Evolutionary conservation across 2,329 filamentous ascomycete species (phyloP).

Genomic region (Ophiostoma ips): DNA sequence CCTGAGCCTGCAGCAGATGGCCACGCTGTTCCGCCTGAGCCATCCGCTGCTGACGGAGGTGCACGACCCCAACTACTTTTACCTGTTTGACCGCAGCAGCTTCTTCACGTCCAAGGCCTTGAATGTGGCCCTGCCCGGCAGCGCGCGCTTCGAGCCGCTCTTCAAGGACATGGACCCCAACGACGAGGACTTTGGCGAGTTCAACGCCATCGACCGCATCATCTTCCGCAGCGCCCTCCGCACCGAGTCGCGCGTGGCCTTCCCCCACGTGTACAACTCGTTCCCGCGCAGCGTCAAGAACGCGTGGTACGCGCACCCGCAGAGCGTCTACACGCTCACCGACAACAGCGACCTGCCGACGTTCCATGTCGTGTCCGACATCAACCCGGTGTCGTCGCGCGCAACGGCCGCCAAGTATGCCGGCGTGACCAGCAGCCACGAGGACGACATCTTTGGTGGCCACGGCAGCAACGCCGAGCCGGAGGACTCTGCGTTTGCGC

Average conservation of each 20-base stretch:
- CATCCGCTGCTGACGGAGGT: conserved; percentile 82
- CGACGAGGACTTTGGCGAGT: conserved; percentile 97
- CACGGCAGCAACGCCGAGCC: conserved; percentile 56
- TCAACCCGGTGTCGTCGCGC: conserved; percentile 93
- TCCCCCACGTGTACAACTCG: conserved; percentile 91
- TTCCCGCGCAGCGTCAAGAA: conserved; percentile 86
- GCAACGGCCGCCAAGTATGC: conserved; percentile 93
- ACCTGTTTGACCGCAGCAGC: conserved; percentile 90
- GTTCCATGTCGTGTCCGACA: conserved; percentile 95
- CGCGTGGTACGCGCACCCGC: conserved; percentile 86
- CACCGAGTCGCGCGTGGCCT: conserved; percentile 90
- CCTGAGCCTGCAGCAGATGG: conserved; percentile 85
- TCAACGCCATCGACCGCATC: conserved; percentile 98
- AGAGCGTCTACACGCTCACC: conserved; percentile 77
- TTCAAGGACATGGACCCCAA: conserved; percentile 99
- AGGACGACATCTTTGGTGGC: conserved; percentile 91
- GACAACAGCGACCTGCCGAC: conserved; percentile 83
- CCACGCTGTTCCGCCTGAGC: conserved; percentile 81
- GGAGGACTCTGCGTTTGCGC: conserved; percentile 72
- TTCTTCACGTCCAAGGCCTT: conserved; percentile 93
- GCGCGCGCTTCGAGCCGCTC: conserved; percentile 86
- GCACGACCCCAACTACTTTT: conserved; percentile 93
- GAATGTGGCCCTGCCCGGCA: conserved; percentile 95
- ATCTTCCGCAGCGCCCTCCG: conserved; percentile 93
- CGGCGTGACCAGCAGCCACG: conserved; percentile 75